Evolutionary conservation across 345 rosid species (phyloP), one percentile per base, ranked within the genome.

Genomic region (Salix suchowensis): DNA sequence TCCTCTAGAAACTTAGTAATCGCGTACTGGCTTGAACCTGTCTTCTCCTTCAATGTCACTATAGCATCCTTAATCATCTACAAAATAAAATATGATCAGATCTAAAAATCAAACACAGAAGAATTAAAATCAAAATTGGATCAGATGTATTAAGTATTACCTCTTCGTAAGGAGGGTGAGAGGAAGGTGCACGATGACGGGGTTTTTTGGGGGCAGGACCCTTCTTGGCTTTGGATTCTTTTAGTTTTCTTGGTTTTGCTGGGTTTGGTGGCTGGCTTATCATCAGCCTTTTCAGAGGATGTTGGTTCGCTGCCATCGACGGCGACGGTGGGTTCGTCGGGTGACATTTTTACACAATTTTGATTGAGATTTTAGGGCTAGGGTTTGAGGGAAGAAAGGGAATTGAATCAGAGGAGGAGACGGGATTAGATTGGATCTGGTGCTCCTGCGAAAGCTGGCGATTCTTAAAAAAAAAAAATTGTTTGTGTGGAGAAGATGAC

Each of bases 21-120:
- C 44, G 98, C 98, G 70, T 89, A 86, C 82, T 92, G 97, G 64
- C 98, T 94, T 44, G 98, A 94, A 70, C 98, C 98, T 5, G 87
- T 90, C 84, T 83, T 94, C 82, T 94, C 98, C 79, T 94, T 91
- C 85, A 94, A 70, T 9, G 89, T 83, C 21, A 81, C 77, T 12
- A 94, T 90, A 1, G 97, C 94, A 0, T 91, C 93, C 66, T 86
- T 91, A 1, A 93, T 83, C 98, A 93, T 93, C 98, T 93, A 79
- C 15, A 42, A 79, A 2, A 68, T 26, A 44, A 26, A 54, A 55
- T 3, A 54, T 13, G 36, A 46, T 24, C 19, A 84, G 75, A 84
- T 70, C 80, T 13, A 36, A 6, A 30, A 24, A 19, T 54, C 3
- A 10, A 52, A 7, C 19, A 72, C 26, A 15, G 55, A 7, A 73